Evolutionary conservation across 805 yeast species (phyloP).

Genomic region (Kazachstania psychrophila): DNA sequence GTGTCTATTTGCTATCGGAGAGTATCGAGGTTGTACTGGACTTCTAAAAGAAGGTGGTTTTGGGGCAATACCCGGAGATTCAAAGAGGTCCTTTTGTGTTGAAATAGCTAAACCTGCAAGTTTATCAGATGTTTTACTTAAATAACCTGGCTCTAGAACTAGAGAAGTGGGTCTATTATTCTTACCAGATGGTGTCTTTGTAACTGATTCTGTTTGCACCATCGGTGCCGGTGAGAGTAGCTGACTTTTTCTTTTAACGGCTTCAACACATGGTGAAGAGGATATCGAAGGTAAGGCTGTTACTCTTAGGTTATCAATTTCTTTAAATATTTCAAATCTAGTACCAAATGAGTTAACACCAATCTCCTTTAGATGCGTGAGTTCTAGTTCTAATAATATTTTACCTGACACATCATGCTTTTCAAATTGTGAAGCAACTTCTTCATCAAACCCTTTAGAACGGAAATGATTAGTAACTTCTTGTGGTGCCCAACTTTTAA

Average conservation of each 20-base stretch:
- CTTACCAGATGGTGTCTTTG: not conserved
- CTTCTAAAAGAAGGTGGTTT: constrained; percentile 47
- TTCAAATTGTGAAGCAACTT: constrained; percentile 64
- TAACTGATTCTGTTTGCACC: not conserved
- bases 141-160: not conserved
- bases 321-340: constrained; percentile 81
- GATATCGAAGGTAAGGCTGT: too few relatives aligned
- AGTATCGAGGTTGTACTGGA: constrained; percentile 27
- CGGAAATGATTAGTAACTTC: constrained; percentile 75
- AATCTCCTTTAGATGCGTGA: constrained; percentile 78
- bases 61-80: constrained; percentile 67
- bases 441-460: constrained; percentile 58
- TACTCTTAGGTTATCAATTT: constrained; percentile 55
- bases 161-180: not conserved
- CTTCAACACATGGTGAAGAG: too few relatives aligned
- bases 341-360: constrained; percentile 92
- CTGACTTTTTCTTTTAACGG: constrained; percentile 5
- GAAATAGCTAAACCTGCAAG: constrained; percentile 10
- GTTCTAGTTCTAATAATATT: constrained; percentile 75
- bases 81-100: constrained; percentile 27
- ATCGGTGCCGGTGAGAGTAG: constrained; percentile 27
- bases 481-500: constrained; percentile 66
- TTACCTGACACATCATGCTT: constrained; percentile 83
- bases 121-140: constrained; percentile 4
- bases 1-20: constrained; percentile 4